phyloP scores from a whole-genome alignment of 805 yeast species.

The Starmerella cellae region DNA sequence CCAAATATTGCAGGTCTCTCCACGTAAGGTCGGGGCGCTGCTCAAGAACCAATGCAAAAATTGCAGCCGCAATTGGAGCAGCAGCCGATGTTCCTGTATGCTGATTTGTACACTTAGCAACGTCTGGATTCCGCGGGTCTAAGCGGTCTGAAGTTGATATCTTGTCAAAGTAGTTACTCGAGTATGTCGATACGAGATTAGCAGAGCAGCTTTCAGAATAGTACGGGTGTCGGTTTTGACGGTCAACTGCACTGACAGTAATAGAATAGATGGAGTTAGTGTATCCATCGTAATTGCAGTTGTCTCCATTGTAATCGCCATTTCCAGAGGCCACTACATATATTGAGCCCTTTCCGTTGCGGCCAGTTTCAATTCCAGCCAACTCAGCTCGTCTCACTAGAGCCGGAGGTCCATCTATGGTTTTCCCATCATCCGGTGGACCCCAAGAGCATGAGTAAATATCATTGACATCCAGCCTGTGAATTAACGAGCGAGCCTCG shows the following conservation, averaged over 20 bases:
- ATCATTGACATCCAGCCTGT: constrained; percentile 71
- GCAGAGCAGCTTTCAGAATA: constrained; percentile 93
- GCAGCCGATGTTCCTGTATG: constrained; percentile 99
- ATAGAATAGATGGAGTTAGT: constrained; percentile 90
- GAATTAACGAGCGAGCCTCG: constrained; percentile 79
- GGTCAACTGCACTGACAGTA: constrained; percentile 88
- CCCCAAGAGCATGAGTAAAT: constrained; percentile 99
- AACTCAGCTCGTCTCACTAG: constrained; percentile 69
- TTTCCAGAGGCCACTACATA: constrained; percentile 96
- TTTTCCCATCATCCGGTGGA: constrained; percentile 81
- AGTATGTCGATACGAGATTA: constrained; percentile 82
- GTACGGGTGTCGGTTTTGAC: constrained; percentile 70
- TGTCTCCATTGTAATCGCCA: constrained; percentile 72
- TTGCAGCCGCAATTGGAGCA: constrained; percentile 97
- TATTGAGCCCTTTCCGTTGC: constrained; percentile 67
- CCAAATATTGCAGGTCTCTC: constrained; percentile 87
- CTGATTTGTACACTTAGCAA: constrained; percentile 42
- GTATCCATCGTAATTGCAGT: constrained; percentile 94
- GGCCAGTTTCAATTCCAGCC: constrained; percentile 74
- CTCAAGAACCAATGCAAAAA: constrained; percentile 66
- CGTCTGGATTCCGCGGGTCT: constrained; percentile 12
- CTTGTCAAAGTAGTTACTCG: constrained; percentile 80
- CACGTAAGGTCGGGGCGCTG: constrained; percentile 82
- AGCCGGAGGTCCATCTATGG: constrained; percentile 72
- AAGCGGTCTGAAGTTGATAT: constrained; percentile 57